Conservation (phyloP, 495 filamentous ascomycete species). For the Bombardia bombarda region DNA sequence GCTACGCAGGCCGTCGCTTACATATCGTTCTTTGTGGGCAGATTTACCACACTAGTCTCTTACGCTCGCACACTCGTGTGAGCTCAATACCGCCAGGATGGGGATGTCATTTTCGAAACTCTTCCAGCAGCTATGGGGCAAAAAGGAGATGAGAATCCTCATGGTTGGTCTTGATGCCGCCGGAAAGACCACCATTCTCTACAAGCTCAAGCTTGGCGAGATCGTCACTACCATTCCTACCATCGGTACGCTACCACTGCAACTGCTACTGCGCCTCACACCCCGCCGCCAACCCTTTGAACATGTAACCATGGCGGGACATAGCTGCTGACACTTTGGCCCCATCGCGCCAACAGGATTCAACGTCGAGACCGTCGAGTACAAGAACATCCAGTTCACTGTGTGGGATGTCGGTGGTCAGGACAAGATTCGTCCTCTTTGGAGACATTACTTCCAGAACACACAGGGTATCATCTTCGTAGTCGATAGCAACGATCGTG, state of each 20-base stretch:
- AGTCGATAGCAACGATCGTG: slow-evolving; percentile 99
- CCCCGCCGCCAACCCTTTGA: not conserved
- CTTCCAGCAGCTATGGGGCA: slow-evolving; percentile 87
- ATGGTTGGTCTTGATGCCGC: slow-evolving; percentile 99
- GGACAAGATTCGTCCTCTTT: slow-evolving; percentile 99
- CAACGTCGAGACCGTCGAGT: slow-evolving; percentile 99
- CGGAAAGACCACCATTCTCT: slow-evolving; percentile 99
- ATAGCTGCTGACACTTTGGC: slow-evolving; percentile 25
- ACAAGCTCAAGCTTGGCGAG: slow-evolving; percentile 99
- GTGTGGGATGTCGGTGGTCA: slow-evolving; percentile 99
- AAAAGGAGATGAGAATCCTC: slow-evolving; percentile 99
- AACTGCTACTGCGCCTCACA: not conserved
- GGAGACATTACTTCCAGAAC: slow-evolving; percentile 99
- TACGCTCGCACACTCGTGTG: slow-evolving; percentile 1
- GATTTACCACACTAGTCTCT: slow-evolving; percentile 10
- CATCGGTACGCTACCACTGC: slow-evolving; percentile 68
- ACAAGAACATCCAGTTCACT: slow-evolving; percentile 99
- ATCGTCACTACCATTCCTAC: slow-evolving; percentile 99
- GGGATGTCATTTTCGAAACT: slow-evolving; percentile 25
- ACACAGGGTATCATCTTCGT: slow-evolving; percentile 99
- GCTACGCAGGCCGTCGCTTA: slow-evolving; percentile 2
- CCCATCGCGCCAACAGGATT: slow-evolving; percentile 64
- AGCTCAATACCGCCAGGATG: slow-evolving; percentile 23
- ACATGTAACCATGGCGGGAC: too few species aligned
- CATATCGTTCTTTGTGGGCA: slow-evolving; percentile 4